phyloP scores from a whole-genome alignment of 345 rosid species.

The Clausena lansium region DNA sequence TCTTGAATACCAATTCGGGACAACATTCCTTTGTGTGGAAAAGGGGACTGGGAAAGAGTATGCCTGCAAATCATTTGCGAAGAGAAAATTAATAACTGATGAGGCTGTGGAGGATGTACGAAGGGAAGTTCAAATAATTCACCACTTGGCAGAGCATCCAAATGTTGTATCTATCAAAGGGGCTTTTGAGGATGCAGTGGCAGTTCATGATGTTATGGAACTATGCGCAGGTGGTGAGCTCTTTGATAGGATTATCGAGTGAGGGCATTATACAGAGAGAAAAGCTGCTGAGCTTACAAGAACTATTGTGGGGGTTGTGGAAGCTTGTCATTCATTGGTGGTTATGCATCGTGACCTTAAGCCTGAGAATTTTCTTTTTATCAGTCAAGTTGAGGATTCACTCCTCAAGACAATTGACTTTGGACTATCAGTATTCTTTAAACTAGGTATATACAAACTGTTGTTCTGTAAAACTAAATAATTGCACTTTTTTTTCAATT shows the following conservation, averaged over 20 bases:
- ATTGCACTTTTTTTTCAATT: not conserved
- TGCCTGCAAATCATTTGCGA: conserved; percentile 90
- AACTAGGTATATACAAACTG: conserved; percentile 54
- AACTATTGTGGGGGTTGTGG: conserved; percentile 78
- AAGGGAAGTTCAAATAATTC: conserved; percentile 91
- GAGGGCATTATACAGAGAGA: conserved; percentile 83
- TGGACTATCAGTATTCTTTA: conserved; percentile 80
- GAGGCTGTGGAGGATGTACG: conserved; percentile 91
- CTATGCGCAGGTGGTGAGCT: conserved; percentile 87
- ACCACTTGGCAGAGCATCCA: conserved; percentile 82
- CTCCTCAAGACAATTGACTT: conserved; percentile 81
- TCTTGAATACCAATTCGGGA: conserved; percentile 58
- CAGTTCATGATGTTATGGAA: conserved; percentile 89
- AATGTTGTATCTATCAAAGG: conserved; percentile 77
- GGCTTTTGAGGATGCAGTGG: conserved; percentile 83
- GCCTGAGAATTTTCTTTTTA: conserved; percentile 87
- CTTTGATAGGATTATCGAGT: conserved; percentile 81
- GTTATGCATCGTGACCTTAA: conserved; percentile 94
- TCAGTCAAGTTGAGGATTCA: conserved; percentile 62
- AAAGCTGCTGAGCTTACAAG: conserved; percentile 85
- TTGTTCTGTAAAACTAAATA: not conserved
- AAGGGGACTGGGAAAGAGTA: conserved; percentile 63
- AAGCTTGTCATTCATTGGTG: conserved; percentile 86
- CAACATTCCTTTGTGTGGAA: conserved; percentile 67
- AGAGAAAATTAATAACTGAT: conserved; percentile 70